Evolutionary conservation across 202 grass and related monocot species (phyloP).

Genomic region (Elaeis oleifera): DNA sequence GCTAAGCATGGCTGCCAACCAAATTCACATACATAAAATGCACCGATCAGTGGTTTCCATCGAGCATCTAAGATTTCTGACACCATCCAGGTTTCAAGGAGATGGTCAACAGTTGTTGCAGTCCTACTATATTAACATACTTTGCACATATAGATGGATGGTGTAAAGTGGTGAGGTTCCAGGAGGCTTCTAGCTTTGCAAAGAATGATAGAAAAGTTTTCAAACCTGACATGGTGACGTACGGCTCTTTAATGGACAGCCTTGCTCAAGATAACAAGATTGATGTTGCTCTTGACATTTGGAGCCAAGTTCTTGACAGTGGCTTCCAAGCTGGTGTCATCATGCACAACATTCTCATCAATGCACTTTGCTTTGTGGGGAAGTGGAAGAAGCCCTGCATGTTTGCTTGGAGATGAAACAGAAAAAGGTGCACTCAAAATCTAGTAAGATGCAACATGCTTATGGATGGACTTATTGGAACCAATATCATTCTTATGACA

Average conservation of each 20-base stretch:
- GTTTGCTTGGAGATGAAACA: slow-evolving; percentile 61
- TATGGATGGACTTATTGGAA: slow-evolving; percentile 70
- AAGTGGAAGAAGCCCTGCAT: slow-evolving; percentile 54
- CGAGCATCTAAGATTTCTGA: slow-evolving; percentile 33
- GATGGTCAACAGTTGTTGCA: slow-evolving; percentile 43
- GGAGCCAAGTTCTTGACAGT: slow-evolving; percentile 47
- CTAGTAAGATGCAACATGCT: slow-evolving; percentile 81
- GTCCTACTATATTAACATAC: slow-evolving; percentile 72
- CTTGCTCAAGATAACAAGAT: slow-evolving; percentile 69
- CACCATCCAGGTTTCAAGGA: slow-evolving; percentile 45
- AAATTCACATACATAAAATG: slow-evolving; percentile 74
- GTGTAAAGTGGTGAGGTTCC: slow-evolving; percentile 70
- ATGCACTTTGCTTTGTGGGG: slow-evolving; percentile 70
- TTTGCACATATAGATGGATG: slow-evolving; percentile 73
- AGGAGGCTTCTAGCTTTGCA: slow-evolving; percentile 59
- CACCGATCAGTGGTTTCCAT: slow-evolving; percentile 65
- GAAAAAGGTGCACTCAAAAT: slow-evolving; percentile 62
- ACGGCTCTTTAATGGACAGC: slow-evolving; percentile 60
- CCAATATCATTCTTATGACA: slow-evolving; percentile 90
- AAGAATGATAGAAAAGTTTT: slow-evolving; percentile 79
- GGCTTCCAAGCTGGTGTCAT: slow-evolving; percentile 49
- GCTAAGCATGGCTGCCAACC: slow-evolving; percentile 37
- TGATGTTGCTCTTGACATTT: slow-evolving; percentile 58
- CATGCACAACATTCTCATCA: slow-evolving; percentile 82
- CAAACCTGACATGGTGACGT: slow-evolving; percentile 49